These are phyloP conservation scores for Arachnomyces sp. DNA, from an alignment of 2,329 filamentous ascomycete genomes.

Conservation along the genomic window DNA sequence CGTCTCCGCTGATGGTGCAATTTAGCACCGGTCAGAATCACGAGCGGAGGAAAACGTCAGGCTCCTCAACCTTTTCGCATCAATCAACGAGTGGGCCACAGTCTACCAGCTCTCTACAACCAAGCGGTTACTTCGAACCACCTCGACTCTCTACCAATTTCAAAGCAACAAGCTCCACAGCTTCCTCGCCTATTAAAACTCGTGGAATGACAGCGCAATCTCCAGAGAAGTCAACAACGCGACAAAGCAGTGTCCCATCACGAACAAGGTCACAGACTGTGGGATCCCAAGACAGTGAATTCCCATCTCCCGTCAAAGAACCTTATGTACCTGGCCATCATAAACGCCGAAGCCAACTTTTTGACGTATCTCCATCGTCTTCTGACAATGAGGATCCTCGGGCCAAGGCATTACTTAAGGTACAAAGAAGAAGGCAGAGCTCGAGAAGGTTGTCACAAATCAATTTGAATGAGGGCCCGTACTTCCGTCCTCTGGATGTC, in stretches of 20 bases:
- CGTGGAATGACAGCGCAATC: slow-evolving; percentile 34
- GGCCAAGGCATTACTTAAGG: slow-evolving; percentile 79
- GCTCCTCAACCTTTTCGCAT: slow-evolving; percentile 73
- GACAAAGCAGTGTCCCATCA: slow-evolving; percentile 55
- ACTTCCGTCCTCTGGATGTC: slow-evolving; percentile 84
- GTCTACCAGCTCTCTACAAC: slow-evolving; percentile 57
- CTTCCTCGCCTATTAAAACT: slow-evolving; percentile 47
- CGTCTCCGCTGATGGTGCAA: slow-evolving; percentile 87
- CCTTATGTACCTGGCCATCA: slow-evolving; percentile 61
- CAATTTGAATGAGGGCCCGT: slow-evolving; percentile 70
- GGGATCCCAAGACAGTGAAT: slow-evolving; percentile 85
- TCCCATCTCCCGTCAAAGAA: slow-evolving; percentile 56
- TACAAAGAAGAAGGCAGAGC: slow-evolving; percentile 89
- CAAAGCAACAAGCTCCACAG: slow-evolving; percentile 42
- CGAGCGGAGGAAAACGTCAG: slow-evolving; percentile 86
- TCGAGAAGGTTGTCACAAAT: slow-evolving; percentile 91
- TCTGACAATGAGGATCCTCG: slow-evolving; percentile 95
- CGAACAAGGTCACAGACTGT: slow-evolving; percentile 84
- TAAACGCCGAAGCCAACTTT: slow-evolving; percentile 86
- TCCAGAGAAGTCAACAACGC: slow-evolving; percentile 54
- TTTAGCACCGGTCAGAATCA: slow-evolving; percentile 78
- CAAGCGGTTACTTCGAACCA: slow-evolving; percentile 62
- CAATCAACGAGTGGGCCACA: slow-evolving; percentile 40
- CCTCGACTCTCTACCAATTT: slow-evolving; percentile 50
- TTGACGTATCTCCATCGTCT: slow-evolving; percentile 93